Evolutionary conservation across 495 filamentous ascomycete species (phyloP).

Genomic region (Penicillium lividum): DNA sequence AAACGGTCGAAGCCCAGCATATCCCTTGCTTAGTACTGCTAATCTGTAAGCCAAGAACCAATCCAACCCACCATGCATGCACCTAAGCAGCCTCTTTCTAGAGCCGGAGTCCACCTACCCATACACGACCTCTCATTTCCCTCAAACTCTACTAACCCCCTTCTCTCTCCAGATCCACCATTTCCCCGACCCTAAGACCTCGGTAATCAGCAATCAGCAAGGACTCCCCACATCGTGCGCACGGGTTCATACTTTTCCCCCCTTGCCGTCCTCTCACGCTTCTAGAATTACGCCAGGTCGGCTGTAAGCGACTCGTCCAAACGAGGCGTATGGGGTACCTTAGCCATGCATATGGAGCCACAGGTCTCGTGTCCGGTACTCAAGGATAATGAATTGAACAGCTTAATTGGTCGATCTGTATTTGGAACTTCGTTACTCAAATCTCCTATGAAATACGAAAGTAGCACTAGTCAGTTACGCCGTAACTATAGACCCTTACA

Average conservation of each 20-base stretch:
- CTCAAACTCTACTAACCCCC: background rate
- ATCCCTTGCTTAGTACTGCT: no score
- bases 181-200: slow-evolving; percentile 19
- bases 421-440: no score
- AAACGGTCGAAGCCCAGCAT: no score
- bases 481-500: no score
- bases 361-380: slow-evolving; percentile 6
- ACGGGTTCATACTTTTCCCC: slow-evolving; percentile 12
- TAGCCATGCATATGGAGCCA: background rate
- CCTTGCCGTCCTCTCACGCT: background rate
- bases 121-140: background rate
- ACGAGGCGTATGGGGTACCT: slow-evolving; percentile 6
- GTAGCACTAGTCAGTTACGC: no score
- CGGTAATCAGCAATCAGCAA: slow-evolving; percentile 8
- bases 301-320: background rate
- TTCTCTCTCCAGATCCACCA: slow-evolving; percentile 15
- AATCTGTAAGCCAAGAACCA: slow-evolving; percentile 7
- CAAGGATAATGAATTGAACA: background rate
- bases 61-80: slow-evolving; percentile 8
- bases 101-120: slow-evolving; percentile 6
- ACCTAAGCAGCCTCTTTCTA: background rate
- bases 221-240: slow-evolving; percentile 21
- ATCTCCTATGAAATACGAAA: no score
- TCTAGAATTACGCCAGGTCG: slow-evolving; percentile 8
- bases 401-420: background rate